Percentiles rank a stretch among this genome's conserved stretches.
phyloP scores from a whole-genome alignment of 2,329 filamentous ascomycete genomes.

The Neofusicoccum sp. region DNA sequence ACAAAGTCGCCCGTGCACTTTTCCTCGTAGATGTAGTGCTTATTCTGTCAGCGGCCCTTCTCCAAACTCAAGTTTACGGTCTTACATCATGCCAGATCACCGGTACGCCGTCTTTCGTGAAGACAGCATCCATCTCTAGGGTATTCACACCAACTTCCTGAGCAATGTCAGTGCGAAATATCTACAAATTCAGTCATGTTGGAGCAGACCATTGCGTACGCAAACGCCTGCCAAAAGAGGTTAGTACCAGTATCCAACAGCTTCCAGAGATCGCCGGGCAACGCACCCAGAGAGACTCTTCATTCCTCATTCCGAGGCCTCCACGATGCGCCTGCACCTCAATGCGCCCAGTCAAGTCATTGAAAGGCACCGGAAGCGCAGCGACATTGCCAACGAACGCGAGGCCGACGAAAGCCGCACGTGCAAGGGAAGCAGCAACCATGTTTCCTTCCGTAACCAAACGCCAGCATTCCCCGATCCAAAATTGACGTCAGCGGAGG shows the following conservation, averaged over 20 bases:
- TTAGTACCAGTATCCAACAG: neutral
- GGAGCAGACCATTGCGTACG: conserved; percentile 21
- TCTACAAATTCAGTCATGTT: neutral
- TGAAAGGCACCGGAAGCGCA: neutral
- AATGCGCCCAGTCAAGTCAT: conserved; percentile 4
- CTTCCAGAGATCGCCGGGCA: neutral
- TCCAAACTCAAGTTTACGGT: no score
- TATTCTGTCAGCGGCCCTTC: neutral
- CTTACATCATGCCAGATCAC: conserved; percentile 27
- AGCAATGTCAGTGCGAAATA: neutral
- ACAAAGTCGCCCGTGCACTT: conserved; percentile 26
- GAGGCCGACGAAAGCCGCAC: neutral
- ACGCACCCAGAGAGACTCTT: conserved; percentile 23
- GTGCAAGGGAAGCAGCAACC: neutral
- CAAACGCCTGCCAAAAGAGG: conserved; percentile 21
- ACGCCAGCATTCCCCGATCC: neutral
- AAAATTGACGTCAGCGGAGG: neutral
- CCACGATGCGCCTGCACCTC: conserved; percentile 28
- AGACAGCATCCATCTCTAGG: conserved; percentile 27
- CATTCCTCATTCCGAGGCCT: conserved; percentile 22
- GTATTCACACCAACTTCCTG: conserved; percentile 24
- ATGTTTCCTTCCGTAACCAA: neutral
- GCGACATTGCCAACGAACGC: neutral
- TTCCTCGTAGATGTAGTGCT: conserved; percentile 22
- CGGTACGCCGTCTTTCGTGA: conserved; percentile 27